A percentile compares a stretch with the other conserved stretches of the same genome.
Evolutionary conservation across 2,329 filamentous ascomycete genomes (phyloP).

Genomic region (Zopfia rhizophila): DNA sequence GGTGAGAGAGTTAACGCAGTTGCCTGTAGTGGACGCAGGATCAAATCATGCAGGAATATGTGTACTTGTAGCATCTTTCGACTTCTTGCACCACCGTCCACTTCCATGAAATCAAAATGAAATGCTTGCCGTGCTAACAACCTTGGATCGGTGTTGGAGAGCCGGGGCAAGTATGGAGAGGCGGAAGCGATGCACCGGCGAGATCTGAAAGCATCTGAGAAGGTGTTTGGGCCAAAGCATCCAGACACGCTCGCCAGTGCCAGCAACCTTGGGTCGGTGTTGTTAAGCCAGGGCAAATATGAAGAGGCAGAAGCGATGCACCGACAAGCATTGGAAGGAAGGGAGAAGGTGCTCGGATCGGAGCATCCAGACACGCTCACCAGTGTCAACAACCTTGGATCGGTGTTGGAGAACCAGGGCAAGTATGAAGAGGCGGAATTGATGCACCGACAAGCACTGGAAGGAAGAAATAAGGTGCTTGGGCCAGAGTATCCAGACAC

Average conservation of each 20-base stretch:
- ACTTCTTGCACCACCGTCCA: too few species aligned
- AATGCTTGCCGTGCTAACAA: too few species aligned
- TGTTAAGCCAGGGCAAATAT: not conserved
- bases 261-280: constrained; percentile 6
- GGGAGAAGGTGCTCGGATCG: not conserved
- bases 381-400: constrained; percentile 6
- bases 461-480: not conserved
- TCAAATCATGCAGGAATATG: too few species aligned
- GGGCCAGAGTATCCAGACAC: not conserved
- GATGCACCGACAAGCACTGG: not conserved
- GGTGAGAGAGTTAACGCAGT: too few species aligned
- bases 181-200: too few species aligned
- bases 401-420: not conserved
- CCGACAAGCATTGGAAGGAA: not conserved
- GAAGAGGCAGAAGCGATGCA: constrained; percentile 1
- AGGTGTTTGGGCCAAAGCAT: too few species aligned
- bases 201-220: too few species aligned
- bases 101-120: too few species aligned
- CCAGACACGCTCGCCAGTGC: constrained; percentile 5
- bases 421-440: constrained; percentile 1
- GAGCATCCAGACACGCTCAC: constrained; percentile 6
- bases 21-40: too few species aligned
- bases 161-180: too few species aligned
- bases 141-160: too few species aligned
- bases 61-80: too few species aligned